Base-by-base conservation (phyloP, 805 yeast species). In the Cyberlindnera veronae region DNA sequence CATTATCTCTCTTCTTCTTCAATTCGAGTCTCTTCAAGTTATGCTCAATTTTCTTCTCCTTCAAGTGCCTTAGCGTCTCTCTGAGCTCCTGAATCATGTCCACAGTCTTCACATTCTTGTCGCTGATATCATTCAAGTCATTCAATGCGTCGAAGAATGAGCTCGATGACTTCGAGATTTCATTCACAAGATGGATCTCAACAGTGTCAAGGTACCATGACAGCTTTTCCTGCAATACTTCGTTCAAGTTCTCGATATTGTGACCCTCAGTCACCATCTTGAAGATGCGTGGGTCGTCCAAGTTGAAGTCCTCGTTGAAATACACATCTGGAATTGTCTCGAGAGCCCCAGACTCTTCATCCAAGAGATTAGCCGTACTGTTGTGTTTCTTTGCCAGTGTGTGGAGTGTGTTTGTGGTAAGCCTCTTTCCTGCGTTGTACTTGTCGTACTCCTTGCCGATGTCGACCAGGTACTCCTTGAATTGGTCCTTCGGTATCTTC, bases 201-300 rank as follows among this genome's bases (percentile, higher is more conserved):
- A 91, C 88, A 1, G 79, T 71, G 57, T 93, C 98, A 40, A 93
- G 68, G 55, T 89, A 88, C 62, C 80, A 79, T 4, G 93, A 84
- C 24, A 91, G 66, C 55, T 78, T 80, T 32, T 88, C 95, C 54
- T 84, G 95, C 14, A 90, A 60, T 9, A 78, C 68, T 53, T 77
- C 75, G 49, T 77, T 71, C 12, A 76, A 56, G 6, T 68, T 63
- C 32, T 71, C 69, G 16, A 77, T 64, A 15, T 74, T 73, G 3
- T 77, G 64, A 29, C 74, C 75, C 32, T 80, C 88, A 12, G 84
- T 71, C 3, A 90, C 95, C 43, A 75, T 68, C 40, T 80, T 79
- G 60, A 91, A 91, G 1, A 81, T 72, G 41, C 96, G 71, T 6
- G 96, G 96, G 57, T 93, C 88, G 52, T 93, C 97, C 29, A 93